phyloP scores from a whole-genome alignment of 257 asterid genomes.

The Rhazya stricta region DNA sequence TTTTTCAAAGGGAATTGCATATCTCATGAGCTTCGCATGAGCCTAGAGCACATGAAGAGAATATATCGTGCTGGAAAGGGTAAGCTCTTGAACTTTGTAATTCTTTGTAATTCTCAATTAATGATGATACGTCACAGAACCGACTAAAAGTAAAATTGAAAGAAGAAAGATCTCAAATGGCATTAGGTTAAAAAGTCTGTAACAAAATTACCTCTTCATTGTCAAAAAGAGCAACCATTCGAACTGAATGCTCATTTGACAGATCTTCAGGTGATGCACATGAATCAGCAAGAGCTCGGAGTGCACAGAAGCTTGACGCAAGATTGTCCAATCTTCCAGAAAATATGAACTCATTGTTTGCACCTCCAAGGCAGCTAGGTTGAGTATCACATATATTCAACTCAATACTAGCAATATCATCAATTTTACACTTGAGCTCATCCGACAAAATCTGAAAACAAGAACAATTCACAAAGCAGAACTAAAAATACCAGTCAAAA shows the following conservation, averaged over 20 bases:
- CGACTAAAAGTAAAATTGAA: background rate
- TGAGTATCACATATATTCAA: constrained; percentile 94
- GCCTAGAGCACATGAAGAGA: background rate
- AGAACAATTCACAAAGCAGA: background rate
- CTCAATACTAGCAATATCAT: constrained; percentile 76
- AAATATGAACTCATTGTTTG: constrained; percentile 83
- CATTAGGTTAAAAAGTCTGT: constrained; percentile 13
- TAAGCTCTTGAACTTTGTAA: background rate
- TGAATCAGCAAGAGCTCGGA: constrained; percentile 92
- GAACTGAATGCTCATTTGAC: constrained; percentile 66
- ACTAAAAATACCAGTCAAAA: background rate
- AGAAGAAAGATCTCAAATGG: background rate
- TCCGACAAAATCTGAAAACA: constrained; percentile 71
- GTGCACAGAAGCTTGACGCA: constrained; percentile 93
- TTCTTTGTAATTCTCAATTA: background rate
- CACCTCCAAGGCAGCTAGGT: constrained; percentile 99
- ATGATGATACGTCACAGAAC: background rate
- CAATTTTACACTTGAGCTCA: constrained; percentile 77
- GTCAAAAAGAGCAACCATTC: constrained; percentile 94
- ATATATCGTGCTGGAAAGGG: background rate
- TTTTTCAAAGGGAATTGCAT: background rate
- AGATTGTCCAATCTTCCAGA: constrained; percentile 99
- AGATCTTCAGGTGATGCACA: constrained; percentile 63
- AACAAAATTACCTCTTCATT: constrained; percentile 75
- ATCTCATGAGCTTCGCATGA: background rate